Conservation (phyloP, 2,329 filamentous ascomycete species). For the Monosporascus sp. region DNA sequence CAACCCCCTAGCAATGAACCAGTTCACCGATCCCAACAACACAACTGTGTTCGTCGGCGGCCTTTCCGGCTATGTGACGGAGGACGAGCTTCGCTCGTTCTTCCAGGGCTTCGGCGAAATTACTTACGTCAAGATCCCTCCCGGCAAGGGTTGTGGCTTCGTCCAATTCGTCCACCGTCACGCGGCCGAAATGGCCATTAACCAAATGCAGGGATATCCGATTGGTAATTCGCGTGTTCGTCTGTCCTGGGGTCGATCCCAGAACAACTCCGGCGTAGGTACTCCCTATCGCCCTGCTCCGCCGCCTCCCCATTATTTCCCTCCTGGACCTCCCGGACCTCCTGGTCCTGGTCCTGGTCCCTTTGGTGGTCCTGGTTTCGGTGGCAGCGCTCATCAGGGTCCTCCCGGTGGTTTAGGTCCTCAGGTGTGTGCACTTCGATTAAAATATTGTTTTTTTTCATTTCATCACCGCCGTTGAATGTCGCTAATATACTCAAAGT, state of each 20-base stretch:
- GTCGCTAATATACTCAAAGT: constrained; percentile 4
- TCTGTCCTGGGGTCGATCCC: constrained; percentile 93
- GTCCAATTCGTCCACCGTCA: constrained; percentile 99
- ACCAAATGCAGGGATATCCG: constrained; percentile 99
- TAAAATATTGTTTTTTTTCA: neutral
- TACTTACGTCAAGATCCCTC: constrained; percentile 99
- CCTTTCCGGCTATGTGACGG: constrained; percentile 94
- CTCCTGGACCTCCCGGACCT: constrained; percentile 23
- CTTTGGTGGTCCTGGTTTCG: constrained; percentile 20
- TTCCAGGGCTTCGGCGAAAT: constrained; percentile 99
- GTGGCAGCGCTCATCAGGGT: constrained; percentile 10
- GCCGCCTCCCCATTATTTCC: constrained; percentile 28
- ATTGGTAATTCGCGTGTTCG: constrained; percentile 98
- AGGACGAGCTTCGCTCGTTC: constrained; percentile 99
- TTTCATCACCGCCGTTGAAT: neutral
- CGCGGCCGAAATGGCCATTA: constrained; percentile 99
- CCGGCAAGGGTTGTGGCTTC: constrained; percentile 97
- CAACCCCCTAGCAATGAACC: constrained; percentile 72
- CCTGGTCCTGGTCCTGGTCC: constrained; percentile 10
- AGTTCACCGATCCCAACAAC: constrained; percentile 99
- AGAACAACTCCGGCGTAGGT: constrained; percentile 98
- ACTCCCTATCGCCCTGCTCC: constrained; percentile 96
- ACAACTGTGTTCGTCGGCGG: constrained; percentile 98
- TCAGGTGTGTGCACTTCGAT: constrained; percentile 20
- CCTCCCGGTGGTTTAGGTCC: constrained; percentile 24